Percentiles rank a stretch among this genome's conserved stretches.
phyloP scores from a whole-genome alignment of 1,284 basidiomycete genomes.

The Malassezia equina region DNA sequence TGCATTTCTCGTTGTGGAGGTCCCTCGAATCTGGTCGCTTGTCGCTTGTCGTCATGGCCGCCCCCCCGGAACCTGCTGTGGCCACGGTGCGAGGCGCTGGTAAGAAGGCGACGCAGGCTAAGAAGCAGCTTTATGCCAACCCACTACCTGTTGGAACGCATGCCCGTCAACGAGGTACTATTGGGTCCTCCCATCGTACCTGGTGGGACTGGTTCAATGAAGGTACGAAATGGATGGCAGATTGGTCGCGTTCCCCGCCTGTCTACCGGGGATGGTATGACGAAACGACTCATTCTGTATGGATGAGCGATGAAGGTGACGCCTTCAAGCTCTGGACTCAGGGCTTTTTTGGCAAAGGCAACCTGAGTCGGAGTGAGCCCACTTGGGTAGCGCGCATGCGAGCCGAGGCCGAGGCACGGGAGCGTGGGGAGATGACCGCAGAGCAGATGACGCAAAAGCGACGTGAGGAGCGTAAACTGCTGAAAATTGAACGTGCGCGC shows the following conservation, averaged over 20 bases:
- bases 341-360: conserved; percentile 96
- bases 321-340: conserved; percentile 63
- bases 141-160: conserved; percentile 21
- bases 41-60: background rate
- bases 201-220: conserved; percentile 14
- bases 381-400: conserved; percentile 59
- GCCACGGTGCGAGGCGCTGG: conserved; percentile 21
- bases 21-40: background rate
- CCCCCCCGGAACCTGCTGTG: background rate
- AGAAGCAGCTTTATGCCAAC: conserved; percentile 30
- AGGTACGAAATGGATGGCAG: conserved; percentile 7
- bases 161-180: background rate
- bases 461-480: conserved; percentile 36
- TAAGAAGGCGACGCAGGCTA: conserved; percentile 29
- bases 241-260: conserved; percentile 3
- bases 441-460: conserved; percentile 43
- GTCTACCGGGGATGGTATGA: conserved; percentile 26
- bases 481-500: conserved; percentile 45
- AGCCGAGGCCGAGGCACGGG: conserved; percentile 48
- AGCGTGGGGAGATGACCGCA: conserved; percentile 48
- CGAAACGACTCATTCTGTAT: conserved; percentile 23
- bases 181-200: background rate
- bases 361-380: conserved; percentile 83
- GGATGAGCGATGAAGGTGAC: conserved; percentile 29
- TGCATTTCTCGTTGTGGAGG: background rate